phyloP scores from a whole-genome alignment of 352 stramenopile genomes.

The Phytopythium litorale region DNA sequence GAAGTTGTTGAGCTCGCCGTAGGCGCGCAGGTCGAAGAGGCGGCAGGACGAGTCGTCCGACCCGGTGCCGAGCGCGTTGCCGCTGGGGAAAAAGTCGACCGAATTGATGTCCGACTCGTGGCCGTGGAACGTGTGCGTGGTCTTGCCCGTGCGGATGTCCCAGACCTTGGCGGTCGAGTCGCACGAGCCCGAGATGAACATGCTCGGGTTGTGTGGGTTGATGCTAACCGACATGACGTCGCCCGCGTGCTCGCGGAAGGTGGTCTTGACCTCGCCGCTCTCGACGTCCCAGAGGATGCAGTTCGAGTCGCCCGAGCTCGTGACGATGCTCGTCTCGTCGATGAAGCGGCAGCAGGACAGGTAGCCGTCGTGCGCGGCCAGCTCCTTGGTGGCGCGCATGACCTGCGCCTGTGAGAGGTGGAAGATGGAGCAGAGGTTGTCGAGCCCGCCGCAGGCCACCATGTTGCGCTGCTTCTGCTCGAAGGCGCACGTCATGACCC shows the following conservation, averaged over 20 bases:
- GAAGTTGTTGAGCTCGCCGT: conserved; percentile 97
- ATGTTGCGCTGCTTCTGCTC: conserved; percentile 97
- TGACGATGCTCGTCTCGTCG: conserved; percentile 92
- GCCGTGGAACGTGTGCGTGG: conserved; percentile 95
- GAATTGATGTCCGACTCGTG: conserved; percentile 99
- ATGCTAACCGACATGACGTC: conserved; percentile 98
- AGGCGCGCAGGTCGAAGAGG: conserved; percentile 96
- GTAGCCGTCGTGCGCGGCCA: conserved; percentile 98
- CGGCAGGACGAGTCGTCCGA: conserved; percentile 97
- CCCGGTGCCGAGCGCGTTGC: conserved; percentile 92
- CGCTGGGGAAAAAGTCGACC: conserved; percentile 97
- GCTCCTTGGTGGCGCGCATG: conserved; percentile 92
- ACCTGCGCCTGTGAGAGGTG: conserved; percentile 90
- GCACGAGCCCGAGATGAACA: conserved; percentile 97
- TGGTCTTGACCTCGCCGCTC: conserved; percentile 90
- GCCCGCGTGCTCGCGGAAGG: conserved; percentile 96
- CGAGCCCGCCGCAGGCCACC: conserved; percentile 97
- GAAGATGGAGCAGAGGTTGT: conserved; percentile 99
- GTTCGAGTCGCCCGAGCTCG: conserved; percentile 95
- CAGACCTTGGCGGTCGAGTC: conserved; percentile 97
- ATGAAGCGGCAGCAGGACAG: conserved; percentile 98
- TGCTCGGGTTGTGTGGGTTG: conserved; percentile 92
- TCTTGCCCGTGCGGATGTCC: conserved; percentile 96
- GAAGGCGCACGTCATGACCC: conserved; percentile 99
- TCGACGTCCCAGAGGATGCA: conserved; percentile 99